Conservation (phyloP, 1,284 basidiomycete genomes). For the Cryptococcus sp. region DNA sequence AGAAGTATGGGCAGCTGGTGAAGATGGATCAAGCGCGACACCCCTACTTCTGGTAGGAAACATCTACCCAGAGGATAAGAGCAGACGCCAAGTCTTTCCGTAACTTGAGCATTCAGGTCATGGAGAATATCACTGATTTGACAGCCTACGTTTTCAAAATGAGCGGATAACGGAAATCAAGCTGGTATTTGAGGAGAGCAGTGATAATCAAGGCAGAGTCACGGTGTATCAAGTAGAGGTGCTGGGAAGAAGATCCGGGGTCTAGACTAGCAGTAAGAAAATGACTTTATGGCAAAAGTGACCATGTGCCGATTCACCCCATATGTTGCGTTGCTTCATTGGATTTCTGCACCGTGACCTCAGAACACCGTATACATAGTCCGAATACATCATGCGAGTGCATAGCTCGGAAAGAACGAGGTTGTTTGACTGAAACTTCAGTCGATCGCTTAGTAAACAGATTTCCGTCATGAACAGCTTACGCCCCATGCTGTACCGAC, state of each 20-base stretch:
- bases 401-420: too few relatives aligned
- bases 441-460: too few relatives aligned
- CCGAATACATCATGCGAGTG: too few relatives aligned
- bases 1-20: constrained; percentile 26
- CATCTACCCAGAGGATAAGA: constrained; percentile 45
- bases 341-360: too few relatives aligned
- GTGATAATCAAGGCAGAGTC: constrained; percentile 46
- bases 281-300: too few relatives aligned
- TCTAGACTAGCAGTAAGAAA: too few relatives aligned
- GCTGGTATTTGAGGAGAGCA: constrained; percentile 44
- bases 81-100: constrained; percentile 43
- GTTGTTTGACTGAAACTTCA: too few relatives aligned
- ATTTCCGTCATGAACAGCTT: too few relatives aligned
- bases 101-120: constrained; percentile 7
- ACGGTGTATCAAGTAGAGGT: constrained; percentile 46
- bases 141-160: neutral
- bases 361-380: too few relatives aligned
- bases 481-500: too few relatives aligned
- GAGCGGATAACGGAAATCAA: constrained; percentile 30
- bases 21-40: constrained; percentile 1
- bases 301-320: too few relatives aligned
- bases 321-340: too few relatives aligned
- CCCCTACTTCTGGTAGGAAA: constrained; percentile 31
- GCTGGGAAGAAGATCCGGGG: constrained; percentile 1
- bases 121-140: neutral